phyloP scores from a whole-genome alignment of 768 basidiomycete species.

The Auricularia sp. region DNA sequence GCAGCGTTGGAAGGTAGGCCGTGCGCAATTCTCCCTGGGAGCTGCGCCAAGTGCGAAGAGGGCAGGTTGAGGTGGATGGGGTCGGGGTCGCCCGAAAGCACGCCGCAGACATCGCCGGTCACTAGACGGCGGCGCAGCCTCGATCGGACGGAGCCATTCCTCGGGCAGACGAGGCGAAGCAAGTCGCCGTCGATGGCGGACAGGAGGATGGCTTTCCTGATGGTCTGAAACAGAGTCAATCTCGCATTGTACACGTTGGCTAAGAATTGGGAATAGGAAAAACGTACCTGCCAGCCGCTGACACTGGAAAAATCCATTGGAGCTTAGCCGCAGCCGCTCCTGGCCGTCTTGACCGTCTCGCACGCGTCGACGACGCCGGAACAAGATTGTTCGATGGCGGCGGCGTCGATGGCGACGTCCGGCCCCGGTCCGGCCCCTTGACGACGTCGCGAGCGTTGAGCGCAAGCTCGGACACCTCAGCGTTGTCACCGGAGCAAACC shows the following conservation, averaged over 20 bases:
- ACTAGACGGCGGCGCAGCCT: conserved; percentile 63
- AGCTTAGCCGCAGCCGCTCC: conserved; percentile 63
- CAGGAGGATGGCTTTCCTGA: conserved; percentile 98
- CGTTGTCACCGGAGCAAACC: conserved; percentile 89
- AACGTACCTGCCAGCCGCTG: conserved; percentile 88
- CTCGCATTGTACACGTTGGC: neutral
- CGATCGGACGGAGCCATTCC: conserved; percentile 86
- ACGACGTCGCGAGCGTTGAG: conserved; percentile 74
- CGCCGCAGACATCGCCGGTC: conserved; percentile 83
- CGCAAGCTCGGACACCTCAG: conserved; percentile 49
- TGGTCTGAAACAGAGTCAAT: conserved; percentile 49
- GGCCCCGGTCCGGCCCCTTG: conserved; percentile 44
- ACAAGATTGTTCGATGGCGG: conserved; percentile 81
- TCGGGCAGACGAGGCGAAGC: conserved; percentile 90
- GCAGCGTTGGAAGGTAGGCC: conserved; percentile 97
- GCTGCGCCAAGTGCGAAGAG: conserved; percentile 85
- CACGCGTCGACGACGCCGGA: conserved; percentile 87
- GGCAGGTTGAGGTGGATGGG: conserved; percentile 99
- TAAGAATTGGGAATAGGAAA: neutral
- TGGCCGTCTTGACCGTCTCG: conserved; percentile 75
- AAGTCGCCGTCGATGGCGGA: conserved; percentile 84
- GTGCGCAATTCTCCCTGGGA: conserved; percentile 95
- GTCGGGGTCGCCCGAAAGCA: conserved; percentile 96
- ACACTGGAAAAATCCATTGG: conserved; percentile 99
- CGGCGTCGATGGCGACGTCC: conserved; percentile 68